phyloP scores from a whole-genome alignment of 169 alveolate genomes.

The Ichthyophthirius multifiliis region DNA sequence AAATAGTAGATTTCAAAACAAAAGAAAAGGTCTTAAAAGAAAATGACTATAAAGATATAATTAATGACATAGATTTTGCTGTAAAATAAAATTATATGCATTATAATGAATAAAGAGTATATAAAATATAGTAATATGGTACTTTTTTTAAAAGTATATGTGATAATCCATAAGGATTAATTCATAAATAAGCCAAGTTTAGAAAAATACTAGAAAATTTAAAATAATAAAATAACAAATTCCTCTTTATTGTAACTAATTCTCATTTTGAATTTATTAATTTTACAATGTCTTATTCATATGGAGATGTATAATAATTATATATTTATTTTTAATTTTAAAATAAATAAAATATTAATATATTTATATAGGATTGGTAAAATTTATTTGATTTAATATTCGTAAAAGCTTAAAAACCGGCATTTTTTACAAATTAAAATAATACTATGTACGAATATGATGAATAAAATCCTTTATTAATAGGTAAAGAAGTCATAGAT shows the following conservation, averaged over 20 bases:
- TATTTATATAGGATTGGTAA: background rate
- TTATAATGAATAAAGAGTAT: background rate
- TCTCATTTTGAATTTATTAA: background rate
- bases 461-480: background rate
- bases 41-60: background rate
- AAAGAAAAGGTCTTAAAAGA: background rate
- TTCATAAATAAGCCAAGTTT: background rate
- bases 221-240: background rate
- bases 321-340: background rate
- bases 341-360: background rate
- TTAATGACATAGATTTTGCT: background rate
- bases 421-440: background rate
- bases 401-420: background rate
- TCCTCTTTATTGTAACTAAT: background rate
- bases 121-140: background rate
- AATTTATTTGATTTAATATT: background rate
- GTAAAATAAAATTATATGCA: background rate
- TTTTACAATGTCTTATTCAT: slow-evolving; percentile 1
- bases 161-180: background rate
- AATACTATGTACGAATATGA: background rate
- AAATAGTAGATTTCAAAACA: background rate
- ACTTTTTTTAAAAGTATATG: background rate
- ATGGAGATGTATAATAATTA: background rate
- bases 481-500: background rate
- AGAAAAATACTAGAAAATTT: background rate